Conservation (phyloP, 2,329 filamentous ascomycete species). For the Epichloe scottii region DNA sequence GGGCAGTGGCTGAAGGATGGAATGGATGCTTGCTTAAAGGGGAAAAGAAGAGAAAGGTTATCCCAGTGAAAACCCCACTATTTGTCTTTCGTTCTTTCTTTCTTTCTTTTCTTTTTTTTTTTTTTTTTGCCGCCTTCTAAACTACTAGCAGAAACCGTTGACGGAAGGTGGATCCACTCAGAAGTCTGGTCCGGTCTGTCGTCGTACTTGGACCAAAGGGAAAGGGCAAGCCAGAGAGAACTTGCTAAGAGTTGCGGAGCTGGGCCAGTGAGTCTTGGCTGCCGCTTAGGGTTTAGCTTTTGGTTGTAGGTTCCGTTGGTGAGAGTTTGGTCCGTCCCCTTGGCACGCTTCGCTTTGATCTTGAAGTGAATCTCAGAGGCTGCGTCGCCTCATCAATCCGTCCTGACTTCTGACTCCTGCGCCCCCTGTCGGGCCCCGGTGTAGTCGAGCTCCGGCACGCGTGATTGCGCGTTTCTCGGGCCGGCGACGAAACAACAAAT, state of each 20-base stretch:
- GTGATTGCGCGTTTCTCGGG: conserved; percentile 1
- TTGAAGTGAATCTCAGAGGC: too few relatives aligned
- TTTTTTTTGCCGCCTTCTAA: too few relatives aligned
- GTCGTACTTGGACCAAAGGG: background rate
- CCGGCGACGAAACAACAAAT: background rate
- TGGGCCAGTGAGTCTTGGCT: conserved; percentile 9
- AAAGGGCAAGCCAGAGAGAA: background rate
- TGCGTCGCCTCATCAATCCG: background rate
- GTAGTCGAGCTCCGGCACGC: background rate
- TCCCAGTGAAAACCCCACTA: too few relatives aligned
- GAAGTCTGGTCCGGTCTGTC: background rate
- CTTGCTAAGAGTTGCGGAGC: background rate
- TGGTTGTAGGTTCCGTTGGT: background rate
- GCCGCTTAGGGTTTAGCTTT: conserved; percentile 9
- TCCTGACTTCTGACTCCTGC: background rate
- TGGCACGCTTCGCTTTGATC: too few relatives aligned
- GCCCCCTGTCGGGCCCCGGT: background rate
- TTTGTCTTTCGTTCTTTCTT: too few relatives aligned
- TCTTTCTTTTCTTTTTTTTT: too few relatives aligned
- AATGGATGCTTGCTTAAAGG: background rate
- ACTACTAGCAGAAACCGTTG: background rate
- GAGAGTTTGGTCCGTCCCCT: background rate
- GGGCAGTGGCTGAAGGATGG: background rate
- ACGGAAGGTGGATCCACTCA: background rate
- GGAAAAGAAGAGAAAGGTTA: background rate